These are phyloP conservation scores for Arthrobotrys megalospora DNA, from an alignment of 2,329 filamentous ascomycete genomes.

Conservation along the genomic window DNA sequence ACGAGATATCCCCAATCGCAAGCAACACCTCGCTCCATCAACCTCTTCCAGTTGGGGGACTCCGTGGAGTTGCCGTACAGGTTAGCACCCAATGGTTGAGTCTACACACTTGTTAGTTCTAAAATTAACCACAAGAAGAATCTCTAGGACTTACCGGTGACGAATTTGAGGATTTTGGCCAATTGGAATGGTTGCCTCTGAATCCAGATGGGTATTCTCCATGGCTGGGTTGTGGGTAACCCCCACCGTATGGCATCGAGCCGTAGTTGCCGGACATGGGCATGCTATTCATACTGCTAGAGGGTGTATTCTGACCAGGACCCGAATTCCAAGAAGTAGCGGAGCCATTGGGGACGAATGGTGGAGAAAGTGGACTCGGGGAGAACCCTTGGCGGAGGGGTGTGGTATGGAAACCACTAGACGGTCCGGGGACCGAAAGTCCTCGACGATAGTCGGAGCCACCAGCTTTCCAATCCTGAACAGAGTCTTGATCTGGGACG, in stretches of 20 bases:
- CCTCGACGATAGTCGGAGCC: conserved; percentile 41
- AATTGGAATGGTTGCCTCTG: conserved; percentile 26
- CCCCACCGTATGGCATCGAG: conserved; percentile 30
- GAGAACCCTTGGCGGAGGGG: conserved; percentile 42
- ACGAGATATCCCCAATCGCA: conserved; percentile 99
- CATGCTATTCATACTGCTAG: conserved; percentile 31
- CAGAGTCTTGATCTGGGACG: conserved; percentile 33
- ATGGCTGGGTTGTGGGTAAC: conserved; percentile 33
- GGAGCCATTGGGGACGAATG: conserved; percentile 43
- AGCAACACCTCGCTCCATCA: conserved; percentile 61
- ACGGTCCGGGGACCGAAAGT: background rate
- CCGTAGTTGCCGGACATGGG: conserved; percentile 23
- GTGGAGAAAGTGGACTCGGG: conserved; percentile 49
- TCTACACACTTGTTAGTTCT: conserved; percentile 11
- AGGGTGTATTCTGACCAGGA: conserved; percentile 31
- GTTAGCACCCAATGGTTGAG: conserved; percentile 36
- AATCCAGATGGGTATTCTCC: conserved; percentile 46
- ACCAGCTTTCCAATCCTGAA: conserved; percentile 42
- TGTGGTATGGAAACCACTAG: conserved; percentile 26
- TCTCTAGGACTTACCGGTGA: conserved; percentile 36
- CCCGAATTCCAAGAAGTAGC: conserved; percentile 50
- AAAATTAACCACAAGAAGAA: background rate
- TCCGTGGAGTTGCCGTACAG: conserved; percentile 53
- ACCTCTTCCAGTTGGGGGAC: conserved; percentile 59
- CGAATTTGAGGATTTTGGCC: conserved; percentile 28